Conservation (phyloP, 2,329 filamentous ascomycete species). For the Clarireedia paspali region DNA sequence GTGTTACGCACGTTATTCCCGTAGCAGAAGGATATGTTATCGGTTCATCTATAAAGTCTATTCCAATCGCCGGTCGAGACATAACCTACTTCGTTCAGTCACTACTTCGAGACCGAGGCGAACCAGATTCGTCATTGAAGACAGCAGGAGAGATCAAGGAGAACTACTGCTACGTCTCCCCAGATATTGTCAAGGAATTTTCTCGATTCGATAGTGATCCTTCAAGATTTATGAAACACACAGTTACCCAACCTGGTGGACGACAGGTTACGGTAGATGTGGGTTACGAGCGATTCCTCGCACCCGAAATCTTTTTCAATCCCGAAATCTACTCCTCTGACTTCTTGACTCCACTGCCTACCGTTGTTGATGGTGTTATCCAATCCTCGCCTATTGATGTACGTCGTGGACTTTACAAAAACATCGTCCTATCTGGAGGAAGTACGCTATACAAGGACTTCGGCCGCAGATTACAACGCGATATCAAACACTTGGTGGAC, state of each 20-base stretch:
- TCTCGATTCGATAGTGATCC: slow-evolving; percentile 88
- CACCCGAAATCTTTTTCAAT: slow-evolving; percentile 99
- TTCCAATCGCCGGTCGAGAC: slow-evolving; percentile 94
- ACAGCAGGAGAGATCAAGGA: slow-evolving; percentile 98
- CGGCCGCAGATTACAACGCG: slow-evolving; percentile 87
- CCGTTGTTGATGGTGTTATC: slow-evolving; percentile 92
- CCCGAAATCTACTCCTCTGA: slow-evolving; percentile 99
- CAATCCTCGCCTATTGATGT: slow-evolving; percentile 98
- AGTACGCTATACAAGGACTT: slow-evolving; percentile 99
- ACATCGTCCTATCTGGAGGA: slow-evolving; percentile 95
- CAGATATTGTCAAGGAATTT: slow-evolving; percentile 98
- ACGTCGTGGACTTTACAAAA: slow-evolving; percentile 95
- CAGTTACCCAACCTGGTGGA: slow-evolving; percentile 78
- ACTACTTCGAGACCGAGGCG: slow-evolving; percentile 87
- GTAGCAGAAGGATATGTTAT: slow-evolving; percentile 99
- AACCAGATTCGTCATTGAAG: slow-evolving; percentile 94
- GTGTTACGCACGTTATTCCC: slow-evolving; percentile 97
- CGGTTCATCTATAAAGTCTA: slow-evolving; percentile 97
- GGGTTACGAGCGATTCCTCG: slow-evolving; percentile 95
- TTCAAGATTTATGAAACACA: slow-evolving; percentile 83
- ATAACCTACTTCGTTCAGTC: slow-evolving; percentile 99
- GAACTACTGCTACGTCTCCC: slow-evolving; percentile 96
- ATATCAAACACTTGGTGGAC: slow-evolving; percentile 94
- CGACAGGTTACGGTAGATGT: slow-evolving; percentile 82
- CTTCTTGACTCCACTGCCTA: slow-evolving; percentile 90